phyloP scores from a whole-genome alignment of 768 basidiomycete species.

The Leccinellum rugosiceps region DNA sequence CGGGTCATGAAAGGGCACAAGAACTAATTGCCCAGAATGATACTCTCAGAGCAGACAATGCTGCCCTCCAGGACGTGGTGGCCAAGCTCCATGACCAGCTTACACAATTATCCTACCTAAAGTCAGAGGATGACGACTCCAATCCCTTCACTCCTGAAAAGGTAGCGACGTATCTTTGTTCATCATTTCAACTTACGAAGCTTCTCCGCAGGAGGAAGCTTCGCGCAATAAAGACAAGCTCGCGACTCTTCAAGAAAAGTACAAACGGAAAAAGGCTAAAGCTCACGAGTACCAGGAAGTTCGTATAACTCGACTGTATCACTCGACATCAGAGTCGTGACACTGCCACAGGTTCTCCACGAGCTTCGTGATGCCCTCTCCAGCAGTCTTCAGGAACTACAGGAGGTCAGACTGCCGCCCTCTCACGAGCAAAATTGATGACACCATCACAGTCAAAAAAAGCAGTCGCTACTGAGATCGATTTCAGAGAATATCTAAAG shows the following conservation, averaged over 20 bases:
- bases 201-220: conserved; percentile 11
- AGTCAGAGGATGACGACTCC: conserved; percentile 13
- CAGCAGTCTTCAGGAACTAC: conserved; percentile 18
- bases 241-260: conserved; percentile 16
- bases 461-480: conserved; percentile 12
- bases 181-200: not conserved
- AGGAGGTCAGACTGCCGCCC: conserved; percentile 9
- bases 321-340: not conserved
- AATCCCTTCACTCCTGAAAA: conserved; percentile 7
- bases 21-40: conserved; percentile 15
- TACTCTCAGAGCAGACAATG: conserved; percentile 19
- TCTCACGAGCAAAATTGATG: not conserved
- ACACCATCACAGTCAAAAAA: conserved; percentile 11
- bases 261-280: conserved; percentile 18
- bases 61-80: conserved; percentile 13
- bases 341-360: conserved; percentile 12
- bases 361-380: conserved; percentile 20
- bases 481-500: conserved; percentile 9
- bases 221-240: conserved; percentile 7
- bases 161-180: conserved; percentile 1
- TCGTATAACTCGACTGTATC: conserved; percentile 4
- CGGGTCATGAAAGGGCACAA: conserved; percentile 5
- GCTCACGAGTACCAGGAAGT: conserved; percentile 17
- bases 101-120: conserved; percentile 9
- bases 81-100: conserved; percentile 12